Evolutionary conservation across 2,329 filamentous ascomycete genomes (phyloP), one percentile per base, ranked within the genome.

Genomic region (Dothideomycetidae sp.): DNA sequence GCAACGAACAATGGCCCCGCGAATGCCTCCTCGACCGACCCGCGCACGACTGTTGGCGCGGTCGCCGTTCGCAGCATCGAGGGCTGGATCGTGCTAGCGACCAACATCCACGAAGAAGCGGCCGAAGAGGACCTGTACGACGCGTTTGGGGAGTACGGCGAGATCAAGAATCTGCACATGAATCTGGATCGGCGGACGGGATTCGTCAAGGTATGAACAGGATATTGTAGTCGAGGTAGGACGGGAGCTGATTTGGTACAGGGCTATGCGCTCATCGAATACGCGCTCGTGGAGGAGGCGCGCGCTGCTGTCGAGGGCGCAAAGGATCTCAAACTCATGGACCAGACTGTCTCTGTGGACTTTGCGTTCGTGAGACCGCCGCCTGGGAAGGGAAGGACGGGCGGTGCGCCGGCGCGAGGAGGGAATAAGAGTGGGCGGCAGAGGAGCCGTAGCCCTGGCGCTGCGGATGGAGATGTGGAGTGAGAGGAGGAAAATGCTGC

Each of bases 191-290:
- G 82, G 37, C 68, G 83, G 51, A 88, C 79, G 44, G 82, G 82
- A 54, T 90, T 88, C 53, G 82, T 88, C 49, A 90, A 90, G 78
- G 82, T 81, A 52, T 14, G 57, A 50, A n/a, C 33, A 31, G n/a
- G 17, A 2, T 5, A 31, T 19, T 9, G 26, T 14, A 14, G 36
- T 18, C n/a, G 9, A 40, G 21, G 15, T 3, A 23, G 15, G 36
- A 14, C 10, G 26, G 12, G 14, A 29, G 26, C 33, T 43, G 34
- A 44, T 33, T 12, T 5, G 19, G 2, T 9, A 28, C 46, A 88
- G 81, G 82, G 82, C 46, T 90, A 90, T 59, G 81, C 79, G 18
- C 62, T 90, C 48, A 86, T 90, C 56, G 83, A 90, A 56, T 90
- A 85, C 59, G 67, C 80, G 1, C 88, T 81, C 1, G 65, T 85